Conservation (phyloP, 2,329 filamentous ascomycete species). For the Xylariomycetidae sp. region DNA sequence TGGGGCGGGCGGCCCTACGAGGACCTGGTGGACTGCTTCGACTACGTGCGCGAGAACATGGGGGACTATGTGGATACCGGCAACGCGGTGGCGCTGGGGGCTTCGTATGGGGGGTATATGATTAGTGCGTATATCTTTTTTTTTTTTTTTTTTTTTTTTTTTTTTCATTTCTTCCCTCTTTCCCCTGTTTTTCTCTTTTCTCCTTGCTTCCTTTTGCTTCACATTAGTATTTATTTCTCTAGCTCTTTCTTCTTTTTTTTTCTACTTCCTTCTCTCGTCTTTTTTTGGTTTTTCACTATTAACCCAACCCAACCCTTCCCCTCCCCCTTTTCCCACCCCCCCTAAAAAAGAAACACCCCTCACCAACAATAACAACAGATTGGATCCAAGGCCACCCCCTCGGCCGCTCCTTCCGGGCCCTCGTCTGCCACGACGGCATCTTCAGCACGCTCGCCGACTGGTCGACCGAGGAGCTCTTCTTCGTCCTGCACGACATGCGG, state of each 20-base stretch:
- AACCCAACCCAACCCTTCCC: too few species aligned
- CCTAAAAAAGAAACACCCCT: constrained; percentile 5
- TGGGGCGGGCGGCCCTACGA: constrained; percentile 85
- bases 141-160: background rate
- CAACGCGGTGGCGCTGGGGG: constrained; percentile 68
- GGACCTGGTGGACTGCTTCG: constrained; percentile 74
- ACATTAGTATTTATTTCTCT: background rate
- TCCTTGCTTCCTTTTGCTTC: constrained; percentile 17
- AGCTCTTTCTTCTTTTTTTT: too few species aligned
- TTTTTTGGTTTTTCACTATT: too few species aligned
- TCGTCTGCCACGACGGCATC: constrained; percentile 85
- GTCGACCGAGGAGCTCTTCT: constrained; percentile 65
- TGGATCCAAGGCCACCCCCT: constrained; percentile 88
- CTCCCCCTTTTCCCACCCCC: too few species aligned
- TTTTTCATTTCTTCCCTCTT: constrained; percentile 6
- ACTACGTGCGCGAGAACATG: constrained; percentile 64
- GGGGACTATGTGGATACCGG: constrained; percentile 64
- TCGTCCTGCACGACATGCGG: constrained; percentile 63
- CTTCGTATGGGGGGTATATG: constrained; percentile 73
- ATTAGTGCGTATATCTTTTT: constrained; percentile 61
- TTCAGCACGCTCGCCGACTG: constrained; percentile 67
- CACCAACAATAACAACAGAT: constrained; percentile 36
- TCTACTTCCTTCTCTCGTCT: background rate
- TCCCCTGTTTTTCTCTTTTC: constrained; percentile 20
- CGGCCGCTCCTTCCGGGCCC: constrained; percentile 78